phyloP scores from a whole-genome alignment of 2,329 filamentous ascomycete genomes.

The Macroventuria anomochaeta region DNA sequence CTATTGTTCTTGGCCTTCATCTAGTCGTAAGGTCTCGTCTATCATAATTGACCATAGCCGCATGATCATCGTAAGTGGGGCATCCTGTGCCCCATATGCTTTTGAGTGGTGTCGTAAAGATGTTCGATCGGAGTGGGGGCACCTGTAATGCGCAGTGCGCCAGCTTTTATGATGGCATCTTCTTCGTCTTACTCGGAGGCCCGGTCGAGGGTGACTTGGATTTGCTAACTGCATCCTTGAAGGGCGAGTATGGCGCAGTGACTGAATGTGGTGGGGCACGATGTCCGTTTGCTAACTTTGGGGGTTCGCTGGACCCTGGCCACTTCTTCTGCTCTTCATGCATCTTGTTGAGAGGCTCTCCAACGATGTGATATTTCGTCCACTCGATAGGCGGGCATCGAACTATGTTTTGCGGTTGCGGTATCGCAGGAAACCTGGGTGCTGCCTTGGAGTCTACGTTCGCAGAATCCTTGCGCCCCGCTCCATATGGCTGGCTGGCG shows the following conservation, averaged over 20 bases:
- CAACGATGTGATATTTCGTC: constrained; percentile 91
- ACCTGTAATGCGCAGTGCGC: constrained; percentile 14
- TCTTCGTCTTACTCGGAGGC: constrained; percentile 40
- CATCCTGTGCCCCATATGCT: constrained; percentile 31
- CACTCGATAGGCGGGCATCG: constrained; percentile 92
- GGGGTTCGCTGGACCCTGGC: constrained; percentile 49
- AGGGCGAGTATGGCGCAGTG: constrained; percentile 66
- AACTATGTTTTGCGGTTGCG: constrained; percentile 80
- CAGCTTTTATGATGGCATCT: constrained; percentile 31
- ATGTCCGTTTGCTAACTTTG: constrained; percentile 41
- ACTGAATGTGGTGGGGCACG: constrained; percentile 59
- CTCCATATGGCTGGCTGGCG: constrained; percentile 20
- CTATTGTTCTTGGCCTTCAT: constrained; percentile 28
- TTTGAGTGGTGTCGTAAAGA: constrained; percentile 23
- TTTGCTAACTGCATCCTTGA: constrained; percentile 57
- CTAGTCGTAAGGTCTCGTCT: constrained; percentile 38
- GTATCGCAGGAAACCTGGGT: constrained; percentile 67
- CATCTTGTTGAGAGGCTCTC: constrained; percentile 80
- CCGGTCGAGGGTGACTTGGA: constrained; percentile 32
- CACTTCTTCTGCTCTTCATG: constrained; percentile 76
- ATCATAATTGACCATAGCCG: constrained; percentile 33
- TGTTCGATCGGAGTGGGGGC: constrained; percentile 7
- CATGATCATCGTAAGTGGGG: constrained; percentile 33
- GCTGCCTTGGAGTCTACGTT: constrained; percentile 21
- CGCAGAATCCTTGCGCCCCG: constrained; percentile 39